Base-by-base conservation (phyloP, 352 stramenopile genomes). In the Globisporangium cylindrosporum region DNA sequence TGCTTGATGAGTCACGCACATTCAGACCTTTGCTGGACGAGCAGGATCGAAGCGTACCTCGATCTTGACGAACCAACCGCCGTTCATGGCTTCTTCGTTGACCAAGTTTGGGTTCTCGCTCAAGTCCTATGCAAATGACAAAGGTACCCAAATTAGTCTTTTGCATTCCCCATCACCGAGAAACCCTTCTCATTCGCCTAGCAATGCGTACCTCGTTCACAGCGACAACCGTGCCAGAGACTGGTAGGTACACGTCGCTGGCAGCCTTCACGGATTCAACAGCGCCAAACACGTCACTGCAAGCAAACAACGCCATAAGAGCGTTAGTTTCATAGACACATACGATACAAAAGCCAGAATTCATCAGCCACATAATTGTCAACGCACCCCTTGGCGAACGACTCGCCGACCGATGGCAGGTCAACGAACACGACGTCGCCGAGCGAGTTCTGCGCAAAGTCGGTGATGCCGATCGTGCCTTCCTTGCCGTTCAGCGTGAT, bases 261-360 rank as follows among this genome's bases (percentile, higher is more conserved):
- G 98, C 97, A 56, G 97, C 97, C 89, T 99, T 99, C 59, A 99
- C 97, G 29, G 97, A 99, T 83, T 99, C 98, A 4, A 99, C 97
- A 51, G 92, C 95, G 67, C 95, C 97, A 76, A 99, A 99, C 36
- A 81, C 75, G 36, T 99, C 90, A 51, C 90, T 98, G 59, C 22
- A 54, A 38, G 48, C 10, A 18, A 15, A 60, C 27, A 46, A 22
- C 29, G 18, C 32, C 43, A 10, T 2, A 18, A 46, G 4, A n/a
- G 8, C 22, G 32, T 48, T 25, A 62, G 29, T 14, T 29, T 32
- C 3, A 22, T n/a, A 3, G 8, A 12, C 32, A 29, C 10, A 32
- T 27, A 61, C 18, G 6, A 59, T 27, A 36, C 4, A 15, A 36
- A 2, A 46, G 25, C 8, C 4, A 3, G 29, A 36, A 15, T 18